phyloP scores from a whole-genome alignment of 179 eudicot species.

The Silene noctiflora region DNA sequence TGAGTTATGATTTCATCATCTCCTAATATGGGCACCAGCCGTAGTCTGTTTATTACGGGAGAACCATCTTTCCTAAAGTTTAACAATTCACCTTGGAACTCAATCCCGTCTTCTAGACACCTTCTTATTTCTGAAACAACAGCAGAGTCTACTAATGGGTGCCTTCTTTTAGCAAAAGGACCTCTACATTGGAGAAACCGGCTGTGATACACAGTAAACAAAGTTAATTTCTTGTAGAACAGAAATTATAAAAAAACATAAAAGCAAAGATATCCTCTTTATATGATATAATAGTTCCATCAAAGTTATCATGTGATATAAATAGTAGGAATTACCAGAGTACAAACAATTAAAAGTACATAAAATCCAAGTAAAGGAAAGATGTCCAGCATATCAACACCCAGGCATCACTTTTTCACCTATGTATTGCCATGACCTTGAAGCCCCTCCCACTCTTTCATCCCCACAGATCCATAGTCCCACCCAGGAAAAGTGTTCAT shows the following conservation, averaged over 20 bases:
- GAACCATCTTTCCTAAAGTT: conserved; percentile 91
- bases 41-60: conserved; percentile 81
- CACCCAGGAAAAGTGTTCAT: not conserved
- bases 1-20: conserved; percentile 83
- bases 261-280: not conserved
- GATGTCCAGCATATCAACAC: not conserved
- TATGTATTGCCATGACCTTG: conserved; percentile 5
- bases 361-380: not conserved
- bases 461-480: not conserved
- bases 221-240: not conserved
- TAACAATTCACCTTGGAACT: conserved; percentile 83
- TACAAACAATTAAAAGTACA: not conserved
- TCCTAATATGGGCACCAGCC: conserved; percentile 80
- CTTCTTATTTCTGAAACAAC: conserved; percentile 86
- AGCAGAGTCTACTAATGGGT: conserved; percentile 73
- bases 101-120: conserved; percentile 75
- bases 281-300: conserved; percentile 1
- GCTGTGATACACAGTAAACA: conserved; percentile 37
- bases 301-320: not conserved
- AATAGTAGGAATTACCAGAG: not conserved
- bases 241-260: not conserved
- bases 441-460: not conserved
- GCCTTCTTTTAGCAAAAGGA: conserved; percentile 95
- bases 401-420: not conserved
- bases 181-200: conserved; percentile 98